A percentile compares a stretch with the other conserved stretches of the same genome.
Evolutionary conservation across 2,329 filamentous ascomycete species (phyloP).

Genomic region (Alternaria gaisen): DNA sequence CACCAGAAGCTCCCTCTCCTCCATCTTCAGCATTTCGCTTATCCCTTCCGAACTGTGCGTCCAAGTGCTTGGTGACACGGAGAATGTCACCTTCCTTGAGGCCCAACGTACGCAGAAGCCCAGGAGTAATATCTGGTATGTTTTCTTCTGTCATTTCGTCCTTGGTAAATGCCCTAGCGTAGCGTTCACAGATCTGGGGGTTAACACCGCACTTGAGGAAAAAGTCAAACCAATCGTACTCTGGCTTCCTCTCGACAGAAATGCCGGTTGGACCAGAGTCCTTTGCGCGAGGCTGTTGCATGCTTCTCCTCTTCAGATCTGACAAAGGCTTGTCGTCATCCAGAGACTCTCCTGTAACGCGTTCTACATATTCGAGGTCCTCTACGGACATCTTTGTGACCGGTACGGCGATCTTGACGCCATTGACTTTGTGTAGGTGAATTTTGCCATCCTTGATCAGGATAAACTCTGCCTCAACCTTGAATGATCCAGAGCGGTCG

Average conservation of each 20-base stretch:
- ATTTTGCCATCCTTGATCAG: constrained; percentile 96
- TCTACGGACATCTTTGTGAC: constrained; percentile 94
- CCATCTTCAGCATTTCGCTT: constrained; percentile 66
- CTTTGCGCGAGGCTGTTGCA: constrained; percentile 55
- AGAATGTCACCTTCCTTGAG: constrained; percentile 96
- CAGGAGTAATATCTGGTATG: constrained; percentile 85
- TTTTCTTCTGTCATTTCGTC: constrained; percentile 98
- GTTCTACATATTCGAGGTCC: constrained; percentile 95
- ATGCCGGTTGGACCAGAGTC: constrained; percentile 65
- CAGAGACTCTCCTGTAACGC: constrained; percentile 82
- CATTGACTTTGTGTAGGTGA: constrained; percentile 96
- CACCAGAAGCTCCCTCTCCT: constrained; percentile 68
- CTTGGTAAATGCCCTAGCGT: constrained; percentile 84
- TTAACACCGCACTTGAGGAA: constrained; percentile 93
- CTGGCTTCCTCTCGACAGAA: constrained; percentile 72
- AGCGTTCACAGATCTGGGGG: constrained; percentile 91
- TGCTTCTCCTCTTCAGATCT: constrained; percentile 71
- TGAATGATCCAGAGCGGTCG: constrained; percentile 94
- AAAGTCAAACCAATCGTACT: constrained; percentile 99
- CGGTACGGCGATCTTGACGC: constrained; percentile 97
- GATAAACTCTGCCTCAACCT: constrained; percentile 95
- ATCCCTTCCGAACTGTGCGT: constrained; percentile 77
- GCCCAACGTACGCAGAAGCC: constrained; percentile 85
- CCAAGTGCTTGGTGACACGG: constrained; percentile 89
- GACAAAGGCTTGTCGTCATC: constrained; percentile 93